Evolutionary conservation across 371 early-diverging fungal genomes (phyloP), one percentile per base, ranked within the genome.

Genomic region (Mucor velutinosus): DNA sequence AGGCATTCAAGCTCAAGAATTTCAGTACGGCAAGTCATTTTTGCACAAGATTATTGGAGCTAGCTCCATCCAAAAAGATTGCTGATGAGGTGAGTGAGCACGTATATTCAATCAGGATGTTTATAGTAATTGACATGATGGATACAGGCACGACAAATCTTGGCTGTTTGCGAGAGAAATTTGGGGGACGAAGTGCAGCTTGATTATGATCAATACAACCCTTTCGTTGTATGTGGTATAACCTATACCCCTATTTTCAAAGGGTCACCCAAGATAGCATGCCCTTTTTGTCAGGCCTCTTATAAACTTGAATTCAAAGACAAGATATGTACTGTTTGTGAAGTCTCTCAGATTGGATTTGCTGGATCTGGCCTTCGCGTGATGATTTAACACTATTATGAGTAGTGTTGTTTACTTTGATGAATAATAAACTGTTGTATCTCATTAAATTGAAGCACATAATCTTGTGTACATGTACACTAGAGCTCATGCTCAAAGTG

Each of bases 141-240:
- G 2, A 35, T 10, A 7, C 7, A 43, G 43, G 43, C 43, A 17
- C 43, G 43, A 43, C 43, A 43, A 14, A 43, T 43, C 17, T n/a
- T 43, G n/a, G 74, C 87, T 6, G 86, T 90, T 6, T 89, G 90
- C 62, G 95, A 95, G 73, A 89, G 88, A 47, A 92, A 83, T 45
- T 87, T 91, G 58, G 83, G 84, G 29, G 95, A 98, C 77, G 90
- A 89, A 70, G 82, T 95, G 30, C 74, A 82, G 19, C 71, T 98
- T 35, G 88, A 94, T 58, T 97, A 95, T 76, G 95, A 98, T 77
- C 94, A 92, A 75, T 93, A 91, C 83, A 96, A 94, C 71, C 94
- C 97, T 53, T 96, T 96, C 69, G 88, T 87, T 12, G 82, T 95
- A 10, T 96, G 96, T 72, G 93, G 84, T 17, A 81, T 84, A 25